Conservation (phyloP, 306 rosid genomes). For the Quercus agrifolia region DNA sequence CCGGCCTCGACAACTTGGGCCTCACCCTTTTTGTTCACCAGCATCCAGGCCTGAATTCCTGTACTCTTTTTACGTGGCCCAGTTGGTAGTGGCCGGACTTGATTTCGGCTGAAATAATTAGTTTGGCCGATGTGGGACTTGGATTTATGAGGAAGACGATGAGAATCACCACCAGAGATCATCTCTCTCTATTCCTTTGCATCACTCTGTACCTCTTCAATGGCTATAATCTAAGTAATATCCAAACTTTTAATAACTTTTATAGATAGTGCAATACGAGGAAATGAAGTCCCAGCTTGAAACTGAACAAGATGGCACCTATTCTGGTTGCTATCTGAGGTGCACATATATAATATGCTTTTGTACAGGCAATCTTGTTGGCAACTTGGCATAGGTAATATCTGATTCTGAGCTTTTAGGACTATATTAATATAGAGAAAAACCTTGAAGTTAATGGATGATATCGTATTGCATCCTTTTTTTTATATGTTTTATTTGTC, state of each 20-base stretch:
- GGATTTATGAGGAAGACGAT: not conserved
- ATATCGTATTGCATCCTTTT: no score
- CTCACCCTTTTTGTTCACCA: conserved; percentile 35
- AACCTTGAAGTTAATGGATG: no score
- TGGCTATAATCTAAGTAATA: no score
- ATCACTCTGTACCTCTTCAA: not conserved
- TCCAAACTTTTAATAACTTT: no score
- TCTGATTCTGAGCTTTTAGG: no score
- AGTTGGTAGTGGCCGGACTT: conserved; percentile 8
- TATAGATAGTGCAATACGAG: not conserved
- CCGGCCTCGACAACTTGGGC: conserved; percentile 52
- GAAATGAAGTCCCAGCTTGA: not conserved
- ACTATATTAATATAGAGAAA: no score
- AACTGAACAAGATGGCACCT: not conserved
- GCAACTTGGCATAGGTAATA: no score
- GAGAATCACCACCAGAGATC: conserved; percentile 9
- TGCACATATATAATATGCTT: not conserved
- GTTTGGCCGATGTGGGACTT: conserved; percentile 8
- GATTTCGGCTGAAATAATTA: conserved; percentile 24
- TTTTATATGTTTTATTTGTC: no score
- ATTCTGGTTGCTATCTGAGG: not conserved
- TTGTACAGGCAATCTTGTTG: not conserved
- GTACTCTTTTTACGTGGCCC: conserved; percentile 39
- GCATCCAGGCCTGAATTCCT: conserved; percentile 41
- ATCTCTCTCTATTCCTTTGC: not conserved